Evolutionary conservation across 2,329 filamentous ascomycete genomes (phyloP).

Genomic region (Neonectria hederae): DNA sequence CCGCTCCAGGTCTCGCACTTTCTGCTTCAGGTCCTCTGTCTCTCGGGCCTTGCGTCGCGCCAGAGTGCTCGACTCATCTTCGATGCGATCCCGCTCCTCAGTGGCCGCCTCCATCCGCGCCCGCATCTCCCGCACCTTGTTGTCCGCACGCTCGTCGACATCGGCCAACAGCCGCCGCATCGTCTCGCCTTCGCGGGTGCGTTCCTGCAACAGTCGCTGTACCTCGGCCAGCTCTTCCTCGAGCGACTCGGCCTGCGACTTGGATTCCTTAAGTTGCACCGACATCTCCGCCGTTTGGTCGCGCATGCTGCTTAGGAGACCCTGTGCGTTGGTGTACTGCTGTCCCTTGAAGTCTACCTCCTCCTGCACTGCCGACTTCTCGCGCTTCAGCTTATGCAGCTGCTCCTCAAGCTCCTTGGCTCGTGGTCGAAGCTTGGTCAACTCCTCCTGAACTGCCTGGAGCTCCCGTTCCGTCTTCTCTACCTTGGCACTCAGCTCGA

Average conservation of each 20-base stretch:
- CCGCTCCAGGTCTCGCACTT: constrained; percentile 82
- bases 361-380: constrained; percentile 75
- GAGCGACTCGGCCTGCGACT: constrained; percentile 81
- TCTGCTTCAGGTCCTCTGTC: constrained; percentile 83
- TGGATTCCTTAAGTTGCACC: constrained; percentile 90
- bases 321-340: constrained; percentile 86
- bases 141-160: constrained; percentile 83
- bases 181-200: constrained; percentile 90
- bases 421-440: constrained; percentile 70
- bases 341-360: constrained; percentile 86
- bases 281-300: constrained; percentile 90
- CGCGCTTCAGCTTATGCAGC: constrained; percentile 71
- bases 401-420: constrained; percentile 78
- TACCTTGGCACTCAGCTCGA: constrained; percentile 76
- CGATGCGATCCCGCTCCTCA: constrained; percentile 92
- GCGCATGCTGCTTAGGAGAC: constrained; percentile 88
- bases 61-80: constrained; percentile 86
- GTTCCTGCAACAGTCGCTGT: constrained; percentile 84
- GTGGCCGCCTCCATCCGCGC: constrained; percentile 87
- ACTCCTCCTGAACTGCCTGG: constrained; percentile 75
- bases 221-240: constrained; percentile 94
- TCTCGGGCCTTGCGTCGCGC: constrained; percentile 82
- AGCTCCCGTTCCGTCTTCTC: constrained; percentile 79
- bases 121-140: constrained; percentile 86
- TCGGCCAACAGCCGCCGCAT: constrained; percentile 91